These are phyloP conservation scores for Ceratocystis smalleyi DNA, from an alignment of 2,329 filamentous ascomycete species.

Conservation along the genomic window DNA sequence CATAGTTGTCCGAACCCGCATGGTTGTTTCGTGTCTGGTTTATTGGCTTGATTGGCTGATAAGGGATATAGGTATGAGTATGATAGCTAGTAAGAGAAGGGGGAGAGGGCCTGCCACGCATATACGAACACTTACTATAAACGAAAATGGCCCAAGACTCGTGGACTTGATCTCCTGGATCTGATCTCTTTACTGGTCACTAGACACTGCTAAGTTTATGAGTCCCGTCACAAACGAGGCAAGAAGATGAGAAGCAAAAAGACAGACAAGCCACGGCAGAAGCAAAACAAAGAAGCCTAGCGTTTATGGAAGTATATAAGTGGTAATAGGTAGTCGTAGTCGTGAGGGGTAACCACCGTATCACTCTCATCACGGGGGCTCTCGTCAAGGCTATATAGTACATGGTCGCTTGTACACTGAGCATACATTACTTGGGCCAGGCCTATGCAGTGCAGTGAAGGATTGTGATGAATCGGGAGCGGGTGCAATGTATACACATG, in stretches of 20 bases:
- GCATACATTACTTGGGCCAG: background rate
- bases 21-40: background rate
- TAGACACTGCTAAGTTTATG: too few relatives aligned
- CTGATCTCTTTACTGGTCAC: too few relatives aligned
- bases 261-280: background rate
- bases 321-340: background rate
- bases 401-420: too few relatives aligned
- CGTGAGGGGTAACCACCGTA: slow-evolving; percentile 1
- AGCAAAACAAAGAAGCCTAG: background rate
- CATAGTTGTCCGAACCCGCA: background rate
- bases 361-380: background rate
- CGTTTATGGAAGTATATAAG: background rate
- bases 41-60: background rate
- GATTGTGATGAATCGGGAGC: background rate
- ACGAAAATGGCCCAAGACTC: too few relatives aligned
- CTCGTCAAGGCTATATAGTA: too few relatives aligned
- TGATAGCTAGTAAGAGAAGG: background rate
- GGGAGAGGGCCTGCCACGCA: too few relatives aligned
- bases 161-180: too few relatives aligned
- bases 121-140: too few relatives aligned
- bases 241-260: background rate
- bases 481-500: too few relatives aligned
- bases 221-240: background rate
- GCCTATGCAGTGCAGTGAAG: background rate
- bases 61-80: background rate